Evolutionary conservation across 2,329 filamentous ascomycete species (phyloP).

Genomic region (Colletotrichum orchidophilum): DNA sequence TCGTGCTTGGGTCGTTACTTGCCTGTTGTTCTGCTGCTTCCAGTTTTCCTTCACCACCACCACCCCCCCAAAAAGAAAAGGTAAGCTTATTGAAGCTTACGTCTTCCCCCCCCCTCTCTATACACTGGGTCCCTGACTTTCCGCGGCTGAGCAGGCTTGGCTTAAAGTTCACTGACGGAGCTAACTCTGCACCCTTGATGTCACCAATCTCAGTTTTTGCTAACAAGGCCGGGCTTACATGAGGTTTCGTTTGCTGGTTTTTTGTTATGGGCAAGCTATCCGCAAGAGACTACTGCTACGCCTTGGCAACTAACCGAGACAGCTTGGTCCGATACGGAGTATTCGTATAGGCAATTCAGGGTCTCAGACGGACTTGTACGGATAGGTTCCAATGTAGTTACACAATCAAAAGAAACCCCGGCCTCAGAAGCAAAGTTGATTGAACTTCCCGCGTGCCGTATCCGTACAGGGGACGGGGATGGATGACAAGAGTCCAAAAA

Average conservation of each 20-base stretch:
- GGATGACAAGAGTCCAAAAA: background rate
- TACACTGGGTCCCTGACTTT: background rate
- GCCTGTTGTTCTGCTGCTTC: background rate
- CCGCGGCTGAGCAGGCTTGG: constrained; percentile 20
- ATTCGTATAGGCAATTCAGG: background rate
- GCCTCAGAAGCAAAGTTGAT: background rate
- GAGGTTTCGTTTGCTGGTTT: background rate
- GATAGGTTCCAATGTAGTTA: too few species aligned
- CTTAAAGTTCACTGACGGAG: constrained; percentile 20
- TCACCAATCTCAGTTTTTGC: background rate
- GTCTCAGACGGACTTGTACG: background rate
- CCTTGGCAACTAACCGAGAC: background rate
- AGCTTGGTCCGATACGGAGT: background rate
- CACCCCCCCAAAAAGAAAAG: background rate
- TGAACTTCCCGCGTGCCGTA: background rate
- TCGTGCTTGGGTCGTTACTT: background rate
- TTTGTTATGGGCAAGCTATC: too few species aligned
- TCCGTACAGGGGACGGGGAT: constrained; percentile 1
- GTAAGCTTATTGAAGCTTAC: constrained; percentile 33
- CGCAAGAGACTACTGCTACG: background rate
- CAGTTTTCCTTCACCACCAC: background rate
- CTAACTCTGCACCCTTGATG: background rate
- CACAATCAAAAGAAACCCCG: background rate
- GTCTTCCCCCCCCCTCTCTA: constrained; percentile 15
- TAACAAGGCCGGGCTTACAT: too few species aligned